Base-by-base conservation (phyloP, 2,329 filamentous ascomycete species). In the Alternaria panax region DNA sequence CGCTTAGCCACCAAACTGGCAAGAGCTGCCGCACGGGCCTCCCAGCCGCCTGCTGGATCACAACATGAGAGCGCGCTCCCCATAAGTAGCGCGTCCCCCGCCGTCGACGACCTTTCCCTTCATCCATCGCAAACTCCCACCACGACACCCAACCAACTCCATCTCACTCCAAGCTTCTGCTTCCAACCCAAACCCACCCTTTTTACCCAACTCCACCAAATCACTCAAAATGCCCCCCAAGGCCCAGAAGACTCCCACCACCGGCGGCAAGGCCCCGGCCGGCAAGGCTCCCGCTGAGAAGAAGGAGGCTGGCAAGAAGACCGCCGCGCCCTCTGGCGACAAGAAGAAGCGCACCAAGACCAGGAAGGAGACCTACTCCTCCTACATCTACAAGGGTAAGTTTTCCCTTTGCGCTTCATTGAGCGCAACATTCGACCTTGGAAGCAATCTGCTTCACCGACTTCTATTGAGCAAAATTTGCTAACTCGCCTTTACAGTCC, bases 301-400 rank as follows among this genome's bases (percentile, higher is more conserved):
- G 91, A 97, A 98, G 90, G 94, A 98, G 85, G 95, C 94, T 69
- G 95, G 94, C 87, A 99, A 99, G 92, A 99, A 98, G 91, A 98
- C 95, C 50, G 84, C 87, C 72, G 92, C 94, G 62, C 89, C 93
- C 64, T 89, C 92, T 79, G 95, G 95, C 69, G 95, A 98, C 76
- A 98, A 98, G 93, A 99, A 99, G 92, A 99, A 98, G 93, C 92
- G 95, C 80, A 96, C 93, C 86, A 99, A 99, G 93, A 92, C 93
- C 72, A 90, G 95, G 85, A 98, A 98, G 91, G 95, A 99, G 88
- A 99, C 95, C n/a, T 99, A 99, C 87, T 96, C 92, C 74, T 96
- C 92, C 57, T 99, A 99, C 89, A 99, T 99, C 85, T 99, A 98
- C 92, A 99, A 98, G 88, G 95, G 94, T 97, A 80, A 82, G 88